Conservation (phyloP, 2,329 filamentous ascomycete species). For the Calonectria henricotiae region DNA sequence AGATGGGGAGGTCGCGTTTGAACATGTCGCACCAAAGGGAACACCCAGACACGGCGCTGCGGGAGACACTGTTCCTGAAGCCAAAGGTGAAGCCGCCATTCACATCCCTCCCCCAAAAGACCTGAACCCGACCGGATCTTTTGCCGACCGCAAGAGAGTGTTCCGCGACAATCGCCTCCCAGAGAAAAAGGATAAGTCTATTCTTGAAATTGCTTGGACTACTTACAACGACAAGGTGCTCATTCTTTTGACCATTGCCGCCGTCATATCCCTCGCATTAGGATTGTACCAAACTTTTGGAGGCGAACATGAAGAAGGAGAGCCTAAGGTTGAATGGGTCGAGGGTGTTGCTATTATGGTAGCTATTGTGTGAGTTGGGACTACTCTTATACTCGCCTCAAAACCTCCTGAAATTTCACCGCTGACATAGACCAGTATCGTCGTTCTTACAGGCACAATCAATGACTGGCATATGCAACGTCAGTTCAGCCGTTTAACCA, state of each 20-base stretch:
- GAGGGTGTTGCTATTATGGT: slow-evolving; percentile 79
- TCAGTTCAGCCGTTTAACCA: slow-evolving; percentile 76
- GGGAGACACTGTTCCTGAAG: slow-evolving; percentile 55
- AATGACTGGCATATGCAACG: slow-evolving; percentile 81
- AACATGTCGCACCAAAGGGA: slow-evolving; percentile 68
- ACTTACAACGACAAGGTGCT: slow-evolving; percentile 84
- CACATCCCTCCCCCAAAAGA: slow-evolving; percentile 50
- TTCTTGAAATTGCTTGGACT: slow-evolving; percentile 77
- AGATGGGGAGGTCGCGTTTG: slow-evolving; percentile 78
- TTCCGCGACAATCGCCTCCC: slow-evolving; percentile 77
- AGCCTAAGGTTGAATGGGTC: slow-evolving; percentile 76
- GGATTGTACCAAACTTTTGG: slow-evolving; percentile 80
- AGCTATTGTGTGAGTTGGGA: slow-evolving; percentile 67
- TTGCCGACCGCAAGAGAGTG: slow-evolving; percentile 57
- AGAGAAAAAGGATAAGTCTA: slow-evolving; percentile 74
- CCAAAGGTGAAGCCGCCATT: slow-evolving; percentile 48
- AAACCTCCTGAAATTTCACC: not conserved
- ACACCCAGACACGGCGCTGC: slow-evolving; percentile 57
- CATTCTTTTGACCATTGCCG: slow-evolving; percentile 79
- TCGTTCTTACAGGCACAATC: slow-evolving; percentile 74
- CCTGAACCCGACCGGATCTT: slow-evolving; percentile 44
- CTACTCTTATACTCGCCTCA: slow-evolving; percentile 56
- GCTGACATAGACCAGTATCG: slow-evolving; percentile 61
- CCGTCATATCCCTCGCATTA: slow-evolving; percentile 78
- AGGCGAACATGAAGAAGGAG: slow-evolving; percentile 61